Percentiles rank a stretch among this genome's conserved stretches.
Conservation (phyloP, 2,329 filamentous ascomycete species). For the Herpotrichia juniperi region DNA sequence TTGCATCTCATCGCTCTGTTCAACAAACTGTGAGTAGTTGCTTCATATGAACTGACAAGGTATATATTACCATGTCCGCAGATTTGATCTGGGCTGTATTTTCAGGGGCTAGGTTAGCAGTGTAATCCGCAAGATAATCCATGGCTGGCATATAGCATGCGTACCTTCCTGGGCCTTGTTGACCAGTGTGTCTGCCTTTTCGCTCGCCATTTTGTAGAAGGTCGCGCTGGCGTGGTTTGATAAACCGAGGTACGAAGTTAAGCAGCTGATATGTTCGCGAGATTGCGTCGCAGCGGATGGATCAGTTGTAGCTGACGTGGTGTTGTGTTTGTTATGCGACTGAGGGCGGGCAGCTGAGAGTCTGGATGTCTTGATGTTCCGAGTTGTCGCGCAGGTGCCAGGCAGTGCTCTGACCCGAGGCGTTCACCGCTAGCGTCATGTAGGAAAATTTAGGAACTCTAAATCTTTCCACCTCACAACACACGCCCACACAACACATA, state of each 20-base stretch:
- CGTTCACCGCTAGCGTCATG: slow-evolving; percentile 1
- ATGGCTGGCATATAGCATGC: slow-evolving; percentile 40
- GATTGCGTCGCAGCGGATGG: not conserved
- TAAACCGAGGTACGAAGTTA: not conserved
- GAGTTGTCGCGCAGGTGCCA: not conserved
- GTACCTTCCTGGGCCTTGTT: slow-evolving; percentile 43
- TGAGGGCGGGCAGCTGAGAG: slow-evolving; percentile 4
- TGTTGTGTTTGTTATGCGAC: not conserved
- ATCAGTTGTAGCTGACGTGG: not conserved
- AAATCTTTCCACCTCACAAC: not conserved
- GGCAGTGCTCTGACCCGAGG: not conserved
- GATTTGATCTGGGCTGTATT: slow-evolving; percentile 90
- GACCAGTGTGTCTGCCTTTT: slow-evolving; percentile 68
- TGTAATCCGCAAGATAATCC: no score
- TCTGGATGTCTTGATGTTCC: slow-evolving; percentile 4
- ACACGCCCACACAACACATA: not conserved
- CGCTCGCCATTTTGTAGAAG: slow-evolving; percentile 40
- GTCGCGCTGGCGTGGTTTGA: not conserved
- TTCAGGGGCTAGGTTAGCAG: slow-evolving; percentile 36
- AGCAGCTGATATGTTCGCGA: not conserved
- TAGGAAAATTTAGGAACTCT: not conserved
- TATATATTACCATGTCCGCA: slow-evolving; percentile 86
- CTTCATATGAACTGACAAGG: not conserved
- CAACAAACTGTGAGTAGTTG: slow-evolving; percentile 18
- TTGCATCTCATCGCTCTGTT: slow-evolving; percentile 95